A percentile compares a stretch with the other conserved stretches of the same genome.
phyloP scores from a whole-genome alignment of 768 basidiomycete genomes.

The Agaricus sinodeliciosus region DNA sequence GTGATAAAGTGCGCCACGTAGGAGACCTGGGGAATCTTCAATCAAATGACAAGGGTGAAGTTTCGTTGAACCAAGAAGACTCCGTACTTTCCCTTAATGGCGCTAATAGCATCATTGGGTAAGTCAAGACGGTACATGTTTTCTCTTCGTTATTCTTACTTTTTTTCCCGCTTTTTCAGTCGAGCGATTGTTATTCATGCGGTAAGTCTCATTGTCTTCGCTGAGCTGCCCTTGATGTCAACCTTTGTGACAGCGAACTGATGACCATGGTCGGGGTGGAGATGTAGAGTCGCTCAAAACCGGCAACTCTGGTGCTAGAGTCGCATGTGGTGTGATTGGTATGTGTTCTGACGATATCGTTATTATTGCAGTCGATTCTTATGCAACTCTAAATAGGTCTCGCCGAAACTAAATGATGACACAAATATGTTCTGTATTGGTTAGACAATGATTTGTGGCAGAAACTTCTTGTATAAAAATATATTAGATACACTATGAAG shows the following conservation, averaged over 20 bases:
- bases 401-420: slow-evolving; percentile 5
- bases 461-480: not conserved
- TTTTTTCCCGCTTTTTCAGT: slow-evolving; percentile 22
- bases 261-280: slow-evolving; percentile 71
- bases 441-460: not conserved
- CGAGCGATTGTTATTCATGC: slow-evolving; percentile 74
- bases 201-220: slow-evolving; percentile 25
- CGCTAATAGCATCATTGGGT: slow-evolving; percentile 65
- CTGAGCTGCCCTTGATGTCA: not conserved
- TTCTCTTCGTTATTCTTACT: not conserved
- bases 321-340: slow-evolving; percentile 84
- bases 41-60: slow-evolving; percentile 51
- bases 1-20: slow-evolving; percentile 51
- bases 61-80: slow-evolving; percentile 54
- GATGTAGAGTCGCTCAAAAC: slow-evolving; percentile 69
- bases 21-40: slow-evolving; percentile 75
- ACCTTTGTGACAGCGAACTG: slow-evolving; percentile 44
- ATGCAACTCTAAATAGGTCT: not conserved
- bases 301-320: slow-evolving; percentile 69
- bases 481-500: slow-evolving; percentile 14
- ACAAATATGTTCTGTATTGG: not conserved
- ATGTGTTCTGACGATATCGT: not conserved
- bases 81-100: slow-evolving; percentile 60
- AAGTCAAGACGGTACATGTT: not conserved
- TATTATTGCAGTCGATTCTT: too few species aligned